phyloP scores from a whole-genome alignment of 805 yeast genomes.

The Candida insectalens region DNA sequence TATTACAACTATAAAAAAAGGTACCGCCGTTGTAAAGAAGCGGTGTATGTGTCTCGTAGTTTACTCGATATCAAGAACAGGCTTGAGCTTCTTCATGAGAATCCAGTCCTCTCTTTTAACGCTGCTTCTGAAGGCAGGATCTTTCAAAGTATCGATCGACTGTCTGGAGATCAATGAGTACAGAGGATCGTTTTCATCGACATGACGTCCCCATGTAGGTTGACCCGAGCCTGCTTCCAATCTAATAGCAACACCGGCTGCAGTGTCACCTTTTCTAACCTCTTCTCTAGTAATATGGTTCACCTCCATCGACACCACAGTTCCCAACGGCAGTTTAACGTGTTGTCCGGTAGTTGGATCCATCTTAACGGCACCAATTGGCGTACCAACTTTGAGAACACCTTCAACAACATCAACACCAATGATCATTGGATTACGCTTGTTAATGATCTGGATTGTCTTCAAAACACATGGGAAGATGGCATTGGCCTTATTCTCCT shows the following conservation, averaged over 20 bases:
- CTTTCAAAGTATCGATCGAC: constrained; percentile 95
- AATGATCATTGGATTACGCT: constrained; percentile 97
- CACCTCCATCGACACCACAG: constrained; percentile 87
- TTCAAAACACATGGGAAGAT: constrained; percentile 92
- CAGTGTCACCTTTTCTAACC: constrained; percentile 90
- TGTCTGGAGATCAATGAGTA: constrained; percentile 86
- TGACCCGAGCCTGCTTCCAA: constrained; percentile 86
- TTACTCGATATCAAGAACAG: constrained; percentile 64
- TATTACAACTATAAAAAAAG: constrained; percentile 1
- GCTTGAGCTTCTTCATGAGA: constrained; percentile 78
- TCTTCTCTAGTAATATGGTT: constrained; percentile 76
- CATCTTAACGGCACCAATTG: constrained; percentile 84
- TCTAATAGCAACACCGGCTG: constrained; percentile 98
- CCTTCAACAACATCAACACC: constrained; percentile 98
- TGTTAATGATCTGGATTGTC: constrained; percentile 93
- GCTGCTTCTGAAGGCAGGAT: constrained; percentile 92
- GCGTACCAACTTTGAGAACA: constrained; percentile 81
- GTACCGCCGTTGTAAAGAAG: too few relatives aligned
- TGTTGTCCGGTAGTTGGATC: constrained; percentile 80
- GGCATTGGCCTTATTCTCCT: constrained; percentile 80
- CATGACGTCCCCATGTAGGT: constrained; percentile 99
- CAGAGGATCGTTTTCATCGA: constrained; percentile 82
- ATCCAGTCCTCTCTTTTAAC: constrained; percentile 96
- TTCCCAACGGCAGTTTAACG: constrained; percentile 69
- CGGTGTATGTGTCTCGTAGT: too few relatives aligned